Percentiles rank a stretch among this genome's conserved stretches.
These are phyloP conservation scores for Hypoxylon sp. DNA, from an alignment of 2,329 filamentous ascomycete species.

Conservation along the genomic window DNA sequence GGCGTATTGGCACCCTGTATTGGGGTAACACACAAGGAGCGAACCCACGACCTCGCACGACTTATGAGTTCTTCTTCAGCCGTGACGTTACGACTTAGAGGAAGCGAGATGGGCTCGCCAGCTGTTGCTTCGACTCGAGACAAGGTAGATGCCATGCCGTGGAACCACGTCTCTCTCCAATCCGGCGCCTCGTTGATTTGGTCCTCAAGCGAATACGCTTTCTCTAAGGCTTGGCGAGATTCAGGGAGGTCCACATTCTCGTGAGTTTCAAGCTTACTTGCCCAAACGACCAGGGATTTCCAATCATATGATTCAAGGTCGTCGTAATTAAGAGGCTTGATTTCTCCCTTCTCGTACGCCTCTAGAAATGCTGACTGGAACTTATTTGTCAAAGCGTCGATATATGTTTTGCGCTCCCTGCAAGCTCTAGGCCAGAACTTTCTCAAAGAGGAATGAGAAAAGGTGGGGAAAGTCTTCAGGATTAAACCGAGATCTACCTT, in stretches of 20 bases:
- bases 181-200: conserved; percentile 57
- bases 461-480: conserved; percentile 68
- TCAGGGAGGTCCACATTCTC: conserved; percentile 65
- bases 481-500: conserved; percentile 74
- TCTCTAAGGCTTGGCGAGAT: conserved; percentile 62
- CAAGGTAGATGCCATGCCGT: conserved; percentile 66
- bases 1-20: conserved; percentile 56
- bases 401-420: conserved; percentile 66
- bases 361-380: conserved; percentile 77
- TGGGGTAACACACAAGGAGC: conserved; percentile 70
- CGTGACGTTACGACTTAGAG: conserved; percentile 44
- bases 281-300: conserved; percentile 76
- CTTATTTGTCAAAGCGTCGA: conserved; percentile 71
- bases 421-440: conserved; percentile 70
- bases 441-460: conserved; percentile 66
- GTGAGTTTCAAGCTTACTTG: conserved; percentile 66
- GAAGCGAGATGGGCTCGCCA: conserved; percentile 62
- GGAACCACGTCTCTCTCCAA: conserved; percentile 73
- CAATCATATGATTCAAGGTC: conserved; percentile 78
- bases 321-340: conserved; percentile 75
- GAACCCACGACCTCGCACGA: conserved; percentile 72
- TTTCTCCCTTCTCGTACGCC: conserved; percentile 74
- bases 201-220: conserved; percentile 60
- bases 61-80: conserved; percentile 55
- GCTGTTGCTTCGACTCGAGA: conserved; percentile 70